A percentile compares a stretch with the other conserved stretches of the same genome.
Evolutionary conservation across 2,329 filamentous ascomycete genomes (phyloP).

Genomic region (Cercospora sojina): DNA sequence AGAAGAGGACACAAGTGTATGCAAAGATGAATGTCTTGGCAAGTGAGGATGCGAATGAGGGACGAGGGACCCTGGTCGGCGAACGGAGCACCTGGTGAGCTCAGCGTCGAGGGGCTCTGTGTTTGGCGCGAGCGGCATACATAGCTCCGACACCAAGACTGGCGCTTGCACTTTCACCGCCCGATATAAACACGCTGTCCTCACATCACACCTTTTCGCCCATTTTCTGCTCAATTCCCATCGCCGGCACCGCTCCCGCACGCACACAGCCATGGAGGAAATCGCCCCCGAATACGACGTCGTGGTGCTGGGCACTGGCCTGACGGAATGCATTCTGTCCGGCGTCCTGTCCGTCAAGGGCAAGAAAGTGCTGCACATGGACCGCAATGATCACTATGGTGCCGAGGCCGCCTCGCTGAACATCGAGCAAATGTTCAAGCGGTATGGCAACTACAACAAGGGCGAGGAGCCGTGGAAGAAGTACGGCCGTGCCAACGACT

Average conservation of each 20-base stretch:
- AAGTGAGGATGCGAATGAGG: neutral
- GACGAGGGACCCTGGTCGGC: conserved; percentile 1
- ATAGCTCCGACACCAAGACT: conserved; percentile 1
- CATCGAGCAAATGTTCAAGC: conserved; percentile 95
- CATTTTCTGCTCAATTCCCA: neutral
- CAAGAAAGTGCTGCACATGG: conserved; percentile 98
- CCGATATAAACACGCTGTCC: neutral
- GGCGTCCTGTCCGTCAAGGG: conserved; percentile 97
- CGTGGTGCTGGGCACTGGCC: conserved; percentile 93
- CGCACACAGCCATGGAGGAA: conserved; percentile 74
- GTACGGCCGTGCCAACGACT: conserved; percentile 94
- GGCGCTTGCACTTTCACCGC: conserved; percentile 5
- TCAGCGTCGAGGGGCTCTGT: neutral
- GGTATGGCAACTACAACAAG: conserved; percentile 77
- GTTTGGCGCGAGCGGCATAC: neutral
- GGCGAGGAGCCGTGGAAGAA: conserved; percentile 96
- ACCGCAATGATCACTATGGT: conserved; percentile 97
- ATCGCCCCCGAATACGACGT: conserved; percentile 98
- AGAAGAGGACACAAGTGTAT: too few relatives aligned
- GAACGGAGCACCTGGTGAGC: neutral
- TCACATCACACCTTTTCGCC: neutral
- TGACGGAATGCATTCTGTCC: conserved; percentile 98
- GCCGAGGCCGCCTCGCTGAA: conserved; percentile 96
- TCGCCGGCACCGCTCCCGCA: conserved; percentile 14
- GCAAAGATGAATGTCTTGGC: neutral